Conservation (phyloP, 2,329 filamentous ascomycete species). For the Penicillium brasilianum region DNA sequence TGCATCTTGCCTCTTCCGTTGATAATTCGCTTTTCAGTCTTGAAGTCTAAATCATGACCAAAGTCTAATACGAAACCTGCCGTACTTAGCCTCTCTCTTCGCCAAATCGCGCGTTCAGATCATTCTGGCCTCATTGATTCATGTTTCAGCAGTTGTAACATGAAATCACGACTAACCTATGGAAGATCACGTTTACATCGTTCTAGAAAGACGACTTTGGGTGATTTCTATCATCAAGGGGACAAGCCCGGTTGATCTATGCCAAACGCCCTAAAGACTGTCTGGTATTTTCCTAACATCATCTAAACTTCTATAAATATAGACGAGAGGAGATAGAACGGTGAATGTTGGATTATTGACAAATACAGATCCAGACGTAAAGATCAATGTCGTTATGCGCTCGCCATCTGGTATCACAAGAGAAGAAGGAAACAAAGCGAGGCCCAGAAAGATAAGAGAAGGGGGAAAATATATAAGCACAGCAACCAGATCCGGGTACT, state of each 20-base stretch:
- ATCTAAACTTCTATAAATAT: neutral
- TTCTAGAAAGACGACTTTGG: neutral
- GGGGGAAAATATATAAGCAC: conserved; percentile 12
- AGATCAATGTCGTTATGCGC: conserved; percentile 33
- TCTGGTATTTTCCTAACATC: neutral
- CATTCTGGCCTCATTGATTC: neutral
- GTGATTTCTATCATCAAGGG: neutral
- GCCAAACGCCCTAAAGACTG: neutral
- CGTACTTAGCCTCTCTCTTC: neutral
- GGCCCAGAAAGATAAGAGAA: conserved; percentile 13
- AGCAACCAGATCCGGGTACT: conserved; percentile 28
- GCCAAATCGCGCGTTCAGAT: neutral
- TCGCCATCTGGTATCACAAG: conserved; percentile 42
- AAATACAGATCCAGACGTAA: conserved; percentile 39
- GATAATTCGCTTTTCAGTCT: conserved; percentile 3
- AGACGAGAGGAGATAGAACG: conserved; percentile 7
- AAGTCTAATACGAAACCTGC: neutral
- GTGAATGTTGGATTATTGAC: conserved; percentile 29
- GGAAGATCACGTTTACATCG: neutral
- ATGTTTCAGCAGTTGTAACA: neutral
- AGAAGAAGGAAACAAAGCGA: conserved; percentile 19
- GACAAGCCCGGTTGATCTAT: neutral
- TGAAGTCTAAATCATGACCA: neutral
- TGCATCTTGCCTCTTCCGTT: conserved; percentile 6
- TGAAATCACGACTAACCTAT: neutral